Base-by-base conservation (phyloP, 257 asterid genomes). In the Lithospermum erythrorhizon region DNA sequence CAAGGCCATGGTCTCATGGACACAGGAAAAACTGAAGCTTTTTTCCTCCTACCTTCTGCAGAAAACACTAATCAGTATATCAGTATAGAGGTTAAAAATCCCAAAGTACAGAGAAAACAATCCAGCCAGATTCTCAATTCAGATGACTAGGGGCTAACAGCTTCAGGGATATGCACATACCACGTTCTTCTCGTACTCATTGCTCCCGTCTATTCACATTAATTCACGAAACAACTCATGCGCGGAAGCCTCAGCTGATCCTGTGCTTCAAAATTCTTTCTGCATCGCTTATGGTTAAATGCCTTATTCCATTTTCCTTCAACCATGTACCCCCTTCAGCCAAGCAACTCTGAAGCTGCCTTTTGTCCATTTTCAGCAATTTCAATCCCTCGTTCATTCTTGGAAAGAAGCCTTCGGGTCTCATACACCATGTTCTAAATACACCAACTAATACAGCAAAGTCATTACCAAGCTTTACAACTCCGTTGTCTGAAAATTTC, bases 361-460 rank as follows among this genome's bases (percentile, higher is more conserved):
- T 76, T 53, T 75, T 83, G 9, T 75, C 87, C 68, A 81, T 68
- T 70, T 62, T 77, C 76, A 93, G 66, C 77, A 93, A 61, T 85
- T 89, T 86, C 81, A 93, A 55, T 62, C 95, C 85, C 58, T 84
- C 95, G 17, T 72, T 76, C 49, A 77, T 63, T 67, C 80, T 86
- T 32, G 97, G 97, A 63, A 93, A 93, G 81, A 89, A 93, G 61
- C 97, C 98, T 78, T 93, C 91, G 21, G 98, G 96, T 70, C 96
- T 81, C 82, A 86, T 68, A 70, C 97, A 86, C 94, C 95, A 84
- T 23, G 71, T 72, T 25, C 81, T 74, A 61, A 93, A 89, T 52
- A 81, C 80, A 53, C 89, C 89, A 61, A 84, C 86, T 52, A 89
- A 57, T 70, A 81, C 77, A 6, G 73, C 64, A 70, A 86, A 58